Conservation (phyloP, 305 asterid genomes). For the Striga hermonthica region DNA sequence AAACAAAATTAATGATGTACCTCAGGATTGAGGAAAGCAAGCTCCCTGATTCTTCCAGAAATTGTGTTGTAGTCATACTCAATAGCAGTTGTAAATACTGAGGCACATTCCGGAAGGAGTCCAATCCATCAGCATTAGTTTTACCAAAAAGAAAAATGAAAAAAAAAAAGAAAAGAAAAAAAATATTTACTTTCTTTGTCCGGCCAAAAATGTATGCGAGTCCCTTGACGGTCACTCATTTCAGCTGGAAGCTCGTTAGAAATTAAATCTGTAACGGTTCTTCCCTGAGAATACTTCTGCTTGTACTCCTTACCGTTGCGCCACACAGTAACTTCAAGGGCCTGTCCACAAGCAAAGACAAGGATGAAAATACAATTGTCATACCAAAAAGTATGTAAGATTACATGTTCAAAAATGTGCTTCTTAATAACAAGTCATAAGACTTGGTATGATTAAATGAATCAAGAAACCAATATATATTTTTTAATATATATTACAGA, state of each 20-base stretch:
- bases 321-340: slow-evolving; percentile 90
- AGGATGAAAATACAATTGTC: slow-evolving; percentile 3
- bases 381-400: background rate
- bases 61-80: slow-evolving; percentile 84
- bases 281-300: slow-evolving; percentile 90
- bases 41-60: slow-evolving; percentile 92
- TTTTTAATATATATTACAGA: too few relatives aligned
- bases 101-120: slow-evolving; percentile 6
- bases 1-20: slow-evolving; percentile 40
- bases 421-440: background rate
- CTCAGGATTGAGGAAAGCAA: slow-evolving; percentile 97
- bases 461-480: background rate
- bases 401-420: background rate
- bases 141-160: slow-evolving; percentile 21
- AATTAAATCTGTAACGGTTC: slow-evolving; percentile 57
- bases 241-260: slow-evolving; percentile 62
- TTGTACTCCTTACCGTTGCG: slow-evolving; percentile 79
- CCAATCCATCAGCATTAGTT: slow-evolving; percentile 15
- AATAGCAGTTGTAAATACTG: slow-evolving; percentile 78
- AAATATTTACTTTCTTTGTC: slow-evolving; percentile 65
- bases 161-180: slow-evolving; percentile 12
- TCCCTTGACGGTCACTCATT: slow-evolving; percentile 57
- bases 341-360: slow-evolving; percentile 39
- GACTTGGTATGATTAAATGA: background rate
- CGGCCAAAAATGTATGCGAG: slow-evolving; percentile 85